Base-by-base conservation (phyloP, 306 rosid species). In the Prunus dulcis region DNA sequence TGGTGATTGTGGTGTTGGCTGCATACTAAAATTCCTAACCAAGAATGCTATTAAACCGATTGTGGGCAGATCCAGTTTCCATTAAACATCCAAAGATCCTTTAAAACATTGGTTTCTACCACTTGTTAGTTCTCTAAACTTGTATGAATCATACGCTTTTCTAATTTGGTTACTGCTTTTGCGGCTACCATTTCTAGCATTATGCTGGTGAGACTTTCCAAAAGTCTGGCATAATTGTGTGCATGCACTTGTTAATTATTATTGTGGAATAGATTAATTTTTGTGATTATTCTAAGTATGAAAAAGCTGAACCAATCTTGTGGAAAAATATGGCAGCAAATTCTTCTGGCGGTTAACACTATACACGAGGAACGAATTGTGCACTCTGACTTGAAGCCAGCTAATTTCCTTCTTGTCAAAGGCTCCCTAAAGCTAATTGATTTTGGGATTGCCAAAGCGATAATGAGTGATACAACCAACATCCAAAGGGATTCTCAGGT, bases 401-500 rank as follows among this genome's bases (percentile, higher is more conserved):
- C 97, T 47, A 92, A 95, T 80, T 95, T 92, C 79, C 97, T 95
- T 73, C 96, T 95, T 52, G 97, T 95, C 76, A 92, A 87, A 84
- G 99, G 99, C 78, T 95, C 92, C 76, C 78, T 95, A 75, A 95
- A 95, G 86, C 88, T 95, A 58, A 95, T 95, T 78, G 97, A 95
- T 81, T 95, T 95, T 76, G 99, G 99, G 13, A 95, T 92, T 64
- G 99, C 97, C 61, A 95, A 95, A 86, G 99, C 99, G 64, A 95
- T 95, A 72, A 87, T 89, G 96, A 92, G 97, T 14, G 96, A 95
- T 80, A 95, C 99, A 69, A 95, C 99, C 30, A 89, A 95, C 82
- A 95, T 95, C 78, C 97, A 95, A 82, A 86, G 97, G 73, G 99
- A 95, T 82, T 90, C 97, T 74, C 97, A 95, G 96, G 97, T 95